phyloP scores from a whole-genome alignment of 345 rosid genomes.

The Lepidium didymum region DNA sequence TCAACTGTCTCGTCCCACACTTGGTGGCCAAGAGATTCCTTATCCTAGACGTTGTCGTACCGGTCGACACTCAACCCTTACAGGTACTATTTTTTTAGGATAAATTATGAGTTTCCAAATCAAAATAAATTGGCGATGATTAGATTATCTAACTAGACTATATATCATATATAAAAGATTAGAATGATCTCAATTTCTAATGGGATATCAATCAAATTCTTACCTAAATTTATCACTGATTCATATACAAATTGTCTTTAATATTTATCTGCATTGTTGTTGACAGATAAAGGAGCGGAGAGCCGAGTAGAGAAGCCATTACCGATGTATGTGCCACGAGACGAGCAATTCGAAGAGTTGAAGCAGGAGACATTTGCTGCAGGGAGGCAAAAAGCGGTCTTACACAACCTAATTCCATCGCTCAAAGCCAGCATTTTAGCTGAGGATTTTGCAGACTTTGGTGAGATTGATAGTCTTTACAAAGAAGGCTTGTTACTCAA shows the following conservation, averaged over 20 bases:
- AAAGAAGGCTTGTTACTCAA: conserved; percentile 85
- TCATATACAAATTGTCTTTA: background rate
- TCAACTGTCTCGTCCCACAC: conserved; percentile 54
- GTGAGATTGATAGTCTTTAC: conserved; percentile 80
- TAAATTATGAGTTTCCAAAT: too few species aligned
- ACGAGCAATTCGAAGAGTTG: conserved; percentile 87
- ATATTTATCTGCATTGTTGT: background rate
- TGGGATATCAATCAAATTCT: too few species aligned
- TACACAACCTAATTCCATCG: conserved; percentile 69
- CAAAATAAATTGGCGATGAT: too few species aligned
- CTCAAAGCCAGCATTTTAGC: conserved; percentile 71
- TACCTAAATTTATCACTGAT: too few species aligned
- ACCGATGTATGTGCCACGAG: conserved; percentile 90
- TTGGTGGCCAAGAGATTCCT: conserved; percentile 63
- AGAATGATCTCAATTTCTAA: too few species aligned
- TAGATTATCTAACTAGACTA: too few species aligned
- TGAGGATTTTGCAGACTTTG: conserved; percentile 50
- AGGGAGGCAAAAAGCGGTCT: conserved; percentile 68
- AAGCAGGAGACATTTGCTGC: conserved; percentile 54
- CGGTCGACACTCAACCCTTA: conserved; percentile 55
- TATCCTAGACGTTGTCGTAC: conserved; percentile 95
- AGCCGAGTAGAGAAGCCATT: conserved; percentile 85
- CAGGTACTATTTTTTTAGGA: conserved; percentile 30
- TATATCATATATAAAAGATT: too few species aligned
- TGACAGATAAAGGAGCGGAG: conserved; percentile 42